Conservation (phyloP, 805 yeast species). For the Wickerhamomyces bisporus region DNA sequence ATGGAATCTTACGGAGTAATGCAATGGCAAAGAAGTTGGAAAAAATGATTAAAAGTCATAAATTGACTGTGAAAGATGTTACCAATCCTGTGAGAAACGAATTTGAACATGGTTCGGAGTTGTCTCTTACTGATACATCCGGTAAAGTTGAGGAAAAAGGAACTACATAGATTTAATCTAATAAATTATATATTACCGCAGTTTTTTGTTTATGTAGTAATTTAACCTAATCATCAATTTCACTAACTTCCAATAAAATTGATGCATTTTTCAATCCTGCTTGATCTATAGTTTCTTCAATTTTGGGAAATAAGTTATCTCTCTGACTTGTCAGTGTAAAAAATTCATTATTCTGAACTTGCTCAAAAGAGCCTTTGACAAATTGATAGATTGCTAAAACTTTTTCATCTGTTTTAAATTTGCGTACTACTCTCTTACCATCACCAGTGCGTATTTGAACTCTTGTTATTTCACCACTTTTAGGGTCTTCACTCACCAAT, state of each 20-base stretch:
- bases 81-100: no score
- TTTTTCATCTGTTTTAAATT: constrained; percentile 54
- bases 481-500: constrained; percentile 57
- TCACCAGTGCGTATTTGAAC: constrained; percentile 83
- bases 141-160: no score
- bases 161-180: no score
- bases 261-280: constrained; percentile 84
- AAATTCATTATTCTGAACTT: constrained; percentile 31
- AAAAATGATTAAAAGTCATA: neutral
- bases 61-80: no score
- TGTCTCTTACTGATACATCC: no score
- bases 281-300: constrained; percentile 57
- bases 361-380: constrained; percentile 54
- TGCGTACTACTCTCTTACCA: constrained; percentile 73
- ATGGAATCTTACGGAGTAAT: neutral
- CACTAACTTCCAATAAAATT: constrained; percentile 53
- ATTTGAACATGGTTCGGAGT: no score
- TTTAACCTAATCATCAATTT: neutral
- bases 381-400: constrained; percentile 59
- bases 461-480: constrained; percentile 35
- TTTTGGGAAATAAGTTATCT: constrained; percentile 46
- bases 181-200: no score
- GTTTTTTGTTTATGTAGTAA: no score
- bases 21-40: neutral
- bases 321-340: constrained; percentile 43